Evolutionary conservation across 23 red algal genomes (phyloP).

Genomic region (Gracilaria gracilis): DNA sequence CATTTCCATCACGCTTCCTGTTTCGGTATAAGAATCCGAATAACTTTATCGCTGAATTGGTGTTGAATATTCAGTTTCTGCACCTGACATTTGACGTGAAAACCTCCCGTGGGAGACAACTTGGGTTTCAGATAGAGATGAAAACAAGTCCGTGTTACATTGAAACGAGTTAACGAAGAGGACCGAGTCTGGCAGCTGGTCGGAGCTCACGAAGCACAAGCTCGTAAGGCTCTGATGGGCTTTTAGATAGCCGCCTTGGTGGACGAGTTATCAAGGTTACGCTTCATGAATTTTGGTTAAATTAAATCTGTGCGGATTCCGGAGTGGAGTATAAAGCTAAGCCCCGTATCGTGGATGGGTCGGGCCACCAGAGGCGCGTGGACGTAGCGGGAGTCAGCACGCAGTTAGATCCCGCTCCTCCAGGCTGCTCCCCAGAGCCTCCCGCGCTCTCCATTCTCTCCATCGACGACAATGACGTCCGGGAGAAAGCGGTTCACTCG

Average conservation of each 20-base stretch:
- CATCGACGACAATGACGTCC: background rate
- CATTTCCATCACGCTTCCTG: background rate
- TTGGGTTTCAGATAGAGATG: background rate
- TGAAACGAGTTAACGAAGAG: background rate
- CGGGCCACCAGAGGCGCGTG: background rate
- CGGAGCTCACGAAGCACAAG: background rate
- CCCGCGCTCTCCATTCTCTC: background rate
- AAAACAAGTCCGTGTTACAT: background rate
- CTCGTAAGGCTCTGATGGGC: background rate
- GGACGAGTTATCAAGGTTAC: too few relatives aligned
- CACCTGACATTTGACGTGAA: background rate
- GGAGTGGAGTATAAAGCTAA: conserved; percentile 5
- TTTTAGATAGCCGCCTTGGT: too few relatives aligned
- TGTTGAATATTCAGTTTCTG: background rate
- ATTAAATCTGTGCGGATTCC: background rate
- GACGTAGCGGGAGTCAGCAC: background rate
- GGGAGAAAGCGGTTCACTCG: conserved; percentile 28
- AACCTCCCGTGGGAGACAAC: background rate
- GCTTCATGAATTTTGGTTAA: background rate
- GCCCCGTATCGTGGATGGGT: background rate
- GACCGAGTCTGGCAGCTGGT: background rate
- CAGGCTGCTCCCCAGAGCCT: background rate
- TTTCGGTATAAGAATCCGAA: background rate
- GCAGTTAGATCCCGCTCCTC: background rate
- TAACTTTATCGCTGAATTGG: background rate